These are phyloP conservation scores for Ilyonectria mors-panacis DNA, from an alignment of 2,329 filamentous ascomycete species.

Conservation along the genomic window DNA sequence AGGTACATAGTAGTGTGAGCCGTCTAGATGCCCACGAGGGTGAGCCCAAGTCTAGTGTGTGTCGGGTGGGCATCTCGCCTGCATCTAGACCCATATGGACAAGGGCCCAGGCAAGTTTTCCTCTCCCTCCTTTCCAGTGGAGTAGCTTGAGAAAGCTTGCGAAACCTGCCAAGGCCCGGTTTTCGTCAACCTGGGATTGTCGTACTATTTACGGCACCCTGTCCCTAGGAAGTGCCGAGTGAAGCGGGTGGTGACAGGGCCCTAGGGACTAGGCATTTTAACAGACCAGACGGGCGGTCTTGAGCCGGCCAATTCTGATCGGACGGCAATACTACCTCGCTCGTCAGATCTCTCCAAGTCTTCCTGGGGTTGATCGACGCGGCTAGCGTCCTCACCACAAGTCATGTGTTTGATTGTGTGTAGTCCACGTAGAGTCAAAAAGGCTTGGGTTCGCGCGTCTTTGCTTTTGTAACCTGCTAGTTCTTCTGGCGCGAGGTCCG, in stretches of 20 bases:
- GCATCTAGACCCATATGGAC: conserved; percentile 33
- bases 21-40: background rate
- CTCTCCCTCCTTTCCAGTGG: conserved; percentile 23
- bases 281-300: conserved; percentile 13
- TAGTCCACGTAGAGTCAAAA: background rate
- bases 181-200: conserved; percentile 26
- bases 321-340: conserved; percentile 20
- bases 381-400: conserved; percentile 16
- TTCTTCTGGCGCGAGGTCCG: conserved; percentile 18
- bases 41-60: conserved; percentile 4
- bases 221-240: conserved; percentile 16
- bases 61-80: conserved; percentile 31
- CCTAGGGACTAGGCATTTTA: conserved; percentile 38
- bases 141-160: conserved; percentile 9
- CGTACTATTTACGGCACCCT: conserved; percentile 17
- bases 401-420: background rate
- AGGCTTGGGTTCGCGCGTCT: conserved; percentile 14
- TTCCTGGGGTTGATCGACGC: conserved; percentile 28
- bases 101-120: conserved; percentile 30
- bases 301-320: conserved; percentile 34
- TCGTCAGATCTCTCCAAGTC: conserved; percentile 10
- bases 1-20: background rate
- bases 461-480: conserved; percentile 35
- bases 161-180: conserved; percentile 19
- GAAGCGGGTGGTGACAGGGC: conserved; percentile 25